Evolutionary conservation across 441 rosid genomes (phyloP), one percentile per base, ranked within the genome.

Genomic region (Biscutella laevigata): DNA sequence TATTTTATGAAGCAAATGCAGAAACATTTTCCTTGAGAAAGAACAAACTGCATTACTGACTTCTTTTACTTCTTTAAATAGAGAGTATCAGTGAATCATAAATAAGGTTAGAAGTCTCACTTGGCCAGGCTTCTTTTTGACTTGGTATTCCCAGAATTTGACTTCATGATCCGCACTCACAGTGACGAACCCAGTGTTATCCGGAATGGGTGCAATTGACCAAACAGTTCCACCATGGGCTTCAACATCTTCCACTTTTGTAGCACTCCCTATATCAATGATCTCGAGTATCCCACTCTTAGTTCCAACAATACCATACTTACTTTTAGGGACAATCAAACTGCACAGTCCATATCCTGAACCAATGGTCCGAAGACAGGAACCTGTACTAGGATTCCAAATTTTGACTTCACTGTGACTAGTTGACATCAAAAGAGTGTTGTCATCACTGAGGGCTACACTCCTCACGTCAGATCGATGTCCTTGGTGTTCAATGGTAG

Each of bases 331-430:
- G 66, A 78, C 72, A 51, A 92, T 81, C 58, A 92, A 69, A 62
- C 98, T 94, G 78, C 96, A 92, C 20, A 92, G 63, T 48, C 96
- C 96, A 76, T 78, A 92, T 42, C 83, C 96, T 57, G 98, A 92
- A 57, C 71, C 95, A 66, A 92, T 74, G 16, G 95, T 92, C 39
- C 89, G 74, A 69, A 92, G 86, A 68, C 98, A 92, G 55, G 91
- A 79, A 62, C 98, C 95, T 9, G 95, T 83, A 59, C 89, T 88
- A 59, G 98, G 95, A 75, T 86, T 92, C 98, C 98, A 92, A 62
- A 92, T 68, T 68, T 88, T 92, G 12, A 86, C 84, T 33, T 94
- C 80, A 70, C 79, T 80, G 79, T 92, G 95, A 73, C 98, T 86
- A 7, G 96, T 92, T 70, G 98, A 88, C 95, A 92, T 76, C 72